Percentiles rank a stretch among this genome's conserved stretches.
Evolutionary conservation across 169 alveolate genomes (phyloP).

Genomic region (Besnoitia besnoiti): DNA sequence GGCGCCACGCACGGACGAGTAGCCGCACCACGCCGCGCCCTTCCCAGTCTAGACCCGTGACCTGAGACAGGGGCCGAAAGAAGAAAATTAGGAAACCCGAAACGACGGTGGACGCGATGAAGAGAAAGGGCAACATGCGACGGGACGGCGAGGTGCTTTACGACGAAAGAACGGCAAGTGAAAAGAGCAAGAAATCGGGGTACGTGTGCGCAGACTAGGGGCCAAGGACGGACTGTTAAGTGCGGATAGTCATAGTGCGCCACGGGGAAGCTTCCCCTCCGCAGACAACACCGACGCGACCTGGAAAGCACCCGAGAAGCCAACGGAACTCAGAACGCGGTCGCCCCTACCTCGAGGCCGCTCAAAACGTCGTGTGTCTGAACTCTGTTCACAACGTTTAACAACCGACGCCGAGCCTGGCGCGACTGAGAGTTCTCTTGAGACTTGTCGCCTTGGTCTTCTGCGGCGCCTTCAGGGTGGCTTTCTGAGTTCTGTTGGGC

Average conservation of each 20-base stretch:
- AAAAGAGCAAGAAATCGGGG: neutral
- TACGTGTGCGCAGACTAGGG: no score
- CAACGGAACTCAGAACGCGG: neutral
- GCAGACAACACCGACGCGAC: no score
- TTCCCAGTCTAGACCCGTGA: constrained; percentile 27
- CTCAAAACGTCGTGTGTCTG: neutral
- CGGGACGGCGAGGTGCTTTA: neutral
- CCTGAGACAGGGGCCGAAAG: neutral
- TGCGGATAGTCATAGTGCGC: no score
- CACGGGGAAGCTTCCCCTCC: no score
- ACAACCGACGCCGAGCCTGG: neutral
- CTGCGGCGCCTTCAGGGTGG: no score
- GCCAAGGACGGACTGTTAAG: no score
- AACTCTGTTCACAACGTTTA: constrained; percentile 18
- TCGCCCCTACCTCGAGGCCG: neutral
- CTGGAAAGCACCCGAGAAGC: neutral
- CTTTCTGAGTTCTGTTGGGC: no score
- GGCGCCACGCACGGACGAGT: neutral
- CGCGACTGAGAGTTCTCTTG: neutral
- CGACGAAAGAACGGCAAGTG: neutral
- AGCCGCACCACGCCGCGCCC: constrained; percentile 50
- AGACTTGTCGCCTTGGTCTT: no score
- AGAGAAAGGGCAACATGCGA: neutral
- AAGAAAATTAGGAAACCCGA: neutral
- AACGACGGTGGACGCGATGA: no score